Conservation (phyloP, 2,329 filamentous ascomycete species). For the Pseudogymnoascus sp. region DNA sequence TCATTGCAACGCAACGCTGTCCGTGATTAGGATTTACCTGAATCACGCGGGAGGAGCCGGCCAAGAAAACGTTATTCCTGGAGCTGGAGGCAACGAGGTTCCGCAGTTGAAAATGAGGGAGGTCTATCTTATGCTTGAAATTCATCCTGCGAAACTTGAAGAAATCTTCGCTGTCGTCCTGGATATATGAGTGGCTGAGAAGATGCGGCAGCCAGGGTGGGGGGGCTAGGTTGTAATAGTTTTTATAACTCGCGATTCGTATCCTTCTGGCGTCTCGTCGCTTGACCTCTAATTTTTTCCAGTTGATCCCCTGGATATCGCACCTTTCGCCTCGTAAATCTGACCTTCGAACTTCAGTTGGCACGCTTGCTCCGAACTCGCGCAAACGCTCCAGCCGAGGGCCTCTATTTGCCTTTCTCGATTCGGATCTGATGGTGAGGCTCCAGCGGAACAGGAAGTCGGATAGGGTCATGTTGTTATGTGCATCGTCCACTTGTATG, state of each 20-base stretch:
- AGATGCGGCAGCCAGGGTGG: neutral
- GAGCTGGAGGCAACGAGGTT: conserved; percentile 51
- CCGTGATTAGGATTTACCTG: conserved; percentile 39
- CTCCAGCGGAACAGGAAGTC: conserved; percentile 45
- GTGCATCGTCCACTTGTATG: conserved; percentile 25
- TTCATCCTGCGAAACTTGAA: conserved; percentile 52
- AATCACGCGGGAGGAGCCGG: conserved; percentile 40
- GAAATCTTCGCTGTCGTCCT: conserved; percentile 32
- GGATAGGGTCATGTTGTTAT: conserved; percentile 40
- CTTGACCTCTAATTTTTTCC: conserved; percentile 44
- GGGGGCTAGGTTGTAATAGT: conserved; percentile 43
- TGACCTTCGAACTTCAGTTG: conserved; percentile 29
- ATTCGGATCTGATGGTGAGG: conserved; percentile 12
- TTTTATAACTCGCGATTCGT: conserved; percentile 43
- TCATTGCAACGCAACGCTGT: conserved; percentile 19
- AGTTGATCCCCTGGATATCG: conserved; percentile 53
- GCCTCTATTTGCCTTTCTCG: conserved; percentile 15
- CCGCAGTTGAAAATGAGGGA: conserved; percentile 59
- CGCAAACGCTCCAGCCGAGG: conserved; percentile 18
- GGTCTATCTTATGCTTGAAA: conserved; percentile 42
- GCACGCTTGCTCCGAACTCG: conserved; percentile 17
- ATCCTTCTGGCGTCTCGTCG: conserved; percentile 40
- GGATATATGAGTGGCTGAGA: conserved; percentile 14
- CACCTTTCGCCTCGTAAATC: conserved; percentile 47
- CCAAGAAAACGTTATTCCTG: conserved; percentile 48